phyloP scores from a whole-genome alignment of 2,329 filamentous ascomycete species.

The Colletotrichum simmondsii region DNA sequence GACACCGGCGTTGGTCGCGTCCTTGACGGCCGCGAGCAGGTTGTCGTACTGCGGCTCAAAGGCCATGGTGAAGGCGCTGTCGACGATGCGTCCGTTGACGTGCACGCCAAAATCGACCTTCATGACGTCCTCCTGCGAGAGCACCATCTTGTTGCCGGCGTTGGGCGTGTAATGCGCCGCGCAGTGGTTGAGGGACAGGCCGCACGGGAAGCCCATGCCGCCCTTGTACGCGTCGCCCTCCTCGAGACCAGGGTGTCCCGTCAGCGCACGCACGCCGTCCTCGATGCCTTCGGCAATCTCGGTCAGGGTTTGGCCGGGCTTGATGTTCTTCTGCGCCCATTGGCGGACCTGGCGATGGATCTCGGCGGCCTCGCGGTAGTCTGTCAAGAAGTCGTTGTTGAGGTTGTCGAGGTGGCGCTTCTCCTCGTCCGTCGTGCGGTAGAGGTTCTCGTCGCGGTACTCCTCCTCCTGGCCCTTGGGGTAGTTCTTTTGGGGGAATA shows the following conservation, averaged over 20 bases:
- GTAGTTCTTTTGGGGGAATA: conserved; percentile 79
- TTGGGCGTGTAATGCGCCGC: conserved; percentile 91
- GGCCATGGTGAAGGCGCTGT: conserved; percentile 83
- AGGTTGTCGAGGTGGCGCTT: conserved; percentile 81
- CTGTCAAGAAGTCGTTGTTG: conserved; percentile 74
- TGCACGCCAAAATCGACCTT: conserved; percentile 88
- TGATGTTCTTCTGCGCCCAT: conserved; percentile 83
- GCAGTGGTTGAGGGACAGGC: conserved; percentile 85
- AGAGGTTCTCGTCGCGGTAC: conserved; percentile 81
- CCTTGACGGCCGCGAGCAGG: conserved; percentile 79
- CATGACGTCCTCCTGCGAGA: conserved; percentile 80
- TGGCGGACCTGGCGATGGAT: conserved; percentile 87
- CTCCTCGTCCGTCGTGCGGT: conserved; percentile 85
- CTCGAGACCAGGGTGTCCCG: conserved; percentile 80
- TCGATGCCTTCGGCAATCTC: conserved; percentile 90
- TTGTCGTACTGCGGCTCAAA: conserved; percentile 82
- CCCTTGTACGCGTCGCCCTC: conserved; percentile 83
- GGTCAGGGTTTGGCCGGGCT: conserved; percentile 82
- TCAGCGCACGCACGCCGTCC: conserved; percentile 80
- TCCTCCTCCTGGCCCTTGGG: conserved; percentile 83
- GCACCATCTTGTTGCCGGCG: conserved; percentile 81
- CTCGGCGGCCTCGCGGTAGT: conserved; percentile 86
- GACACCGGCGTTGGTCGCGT: conserved; percentile 81
- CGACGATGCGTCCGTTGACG: conserved; percentile 82
- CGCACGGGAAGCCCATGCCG: conserved; percentile 89